phyloP scores from a whole-genome alignment of 192 early-diverging fungal species.

The Gigaspora rosea region DNA sequence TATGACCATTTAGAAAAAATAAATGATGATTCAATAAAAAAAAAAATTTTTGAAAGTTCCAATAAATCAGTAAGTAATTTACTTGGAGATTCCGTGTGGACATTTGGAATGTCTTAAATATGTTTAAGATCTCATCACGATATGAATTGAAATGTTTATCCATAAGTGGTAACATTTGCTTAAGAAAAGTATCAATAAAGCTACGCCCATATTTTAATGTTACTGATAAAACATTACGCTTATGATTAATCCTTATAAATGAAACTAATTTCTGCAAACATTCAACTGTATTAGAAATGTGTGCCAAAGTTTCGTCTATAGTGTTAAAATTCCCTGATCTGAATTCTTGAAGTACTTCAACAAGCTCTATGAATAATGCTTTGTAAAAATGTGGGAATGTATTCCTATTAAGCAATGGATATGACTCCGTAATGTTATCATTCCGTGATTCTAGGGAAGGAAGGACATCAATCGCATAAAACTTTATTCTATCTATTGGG shows the following conservation, averaged over 20 bases:
- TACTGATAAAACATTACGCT: conserved; percentile 46
- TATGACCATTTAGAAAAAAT: background rate
- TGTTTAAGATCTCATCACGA: conserved; percentile 42
- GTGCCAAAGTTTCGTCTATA: conserved; percentile 33
- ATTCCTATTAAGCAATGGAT: conserved; percentile 46
- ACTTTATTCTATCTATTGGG: conserved; percentile 39
- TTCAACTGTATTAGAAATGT: conserved; percentile 40
- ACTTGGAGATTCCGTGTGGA: conserved; percentile 56
- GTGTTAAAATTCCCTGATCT: conserved; percentile 30
- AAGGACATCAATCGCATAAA: conserved; percentile 41
- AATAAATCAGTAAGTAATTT: background rate
- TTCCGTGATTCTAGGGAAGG: conserved; percentile 45
- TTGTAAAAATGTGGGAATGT: conserved; percentile 37
- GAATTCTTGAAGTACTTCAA: conserved; percentile 35
- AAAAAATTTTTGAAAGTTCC: background rate
- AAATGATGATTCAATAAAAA: conserved; percentile 3
- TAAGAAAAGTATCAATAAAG: conserved; percentile 59
- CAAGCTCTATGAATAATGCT: conserved; percentile 44
- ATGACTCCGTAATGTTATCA: conserved; percentile 32
- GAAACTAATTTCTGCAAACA: conserved; percentile 49
- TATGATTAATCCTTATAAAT: conserved; percentile 52
- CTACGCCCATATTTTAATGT: conserved; percentile 48
- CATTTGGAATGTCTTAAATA: conserved; percentile 55
- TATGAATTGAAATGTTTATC: conserved; percentile 50
- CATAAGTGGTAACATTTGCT: conserved; percentile 50